phyloP scores from a whole-genome alignment of 305 asterid genomes.

The Fraxinus xanthoxyloides region DNA sequence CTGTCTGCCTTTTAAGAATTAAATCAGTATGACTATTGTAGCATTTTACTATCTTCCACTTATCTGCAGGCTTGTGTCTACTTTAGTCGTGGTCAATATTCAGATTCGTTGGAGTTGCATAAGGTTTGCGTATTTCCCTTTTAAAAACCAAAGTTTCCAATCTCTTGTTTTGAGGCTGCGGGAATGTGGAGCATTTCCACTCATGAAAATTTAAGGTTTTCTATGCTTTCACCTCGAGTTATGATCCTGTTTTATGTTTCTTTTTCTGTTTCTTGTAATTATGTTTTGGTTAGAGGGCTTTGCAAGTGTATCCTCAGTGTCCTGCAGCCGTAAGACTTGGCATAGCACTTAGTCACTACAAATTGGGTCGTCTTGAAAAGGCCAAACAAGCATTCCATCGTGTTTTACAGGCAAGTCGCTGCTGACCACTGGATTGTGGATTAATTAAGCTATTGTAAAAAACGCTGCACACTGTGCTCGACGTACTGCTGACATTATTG shows the following conservation, averaged over 20 bases:
- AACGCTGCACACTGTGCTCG: background rate
- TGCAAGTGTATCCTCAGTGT: slow-evolving; percentile 80
- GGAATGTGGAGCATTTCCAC: background rate
- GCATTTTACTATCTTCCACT: slow-evolving; percentile 21
- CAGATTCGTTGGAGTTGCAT: slow-evolving; percentile 80
- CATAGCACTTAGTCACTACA: slow-evolving; percentile 85
- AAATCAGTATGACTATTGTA: background rate
- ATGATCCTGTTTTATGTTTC: background rate
- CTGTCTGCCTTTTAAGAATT: slow-evolving; percentile 16
- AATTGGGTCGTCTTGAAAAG: slow-evolving; percentile 75
- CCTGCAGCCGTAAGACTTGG: slow-evolving; percentile 87
- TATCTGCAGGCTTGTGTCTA: slow-evolving; percentile 86
- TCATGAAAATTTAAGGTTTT: background rate
- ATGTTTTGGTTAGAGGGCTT: slow-evolving; percentile 61
- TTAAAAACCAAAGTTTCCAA: slow-evolving; percentile 12
- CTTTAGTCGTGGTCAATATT: slow-evolving; percentile 75
- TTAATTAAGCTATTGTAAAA: slow-evolving; percentile 8
- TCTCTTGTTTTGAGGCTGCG: background rate
- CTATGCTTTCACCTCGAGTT: background rate
- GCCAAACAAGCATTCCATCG: slow-evolving; percentile 93
- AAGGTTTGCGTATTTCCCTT: slow-evolving; percentile 53
- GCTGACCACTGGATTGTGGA: slow-evolving; percentile 17
- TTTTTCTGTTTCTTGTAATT: slow-evolving; percentile 9
- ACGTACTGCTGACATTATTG: slow-evolving; percentile 18
- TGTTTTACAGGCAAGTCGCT: slow-evolving; percentile 73